Conservation (phyloP, 1,284 basidiomycete species). For the Mycena sp. region DNA sequence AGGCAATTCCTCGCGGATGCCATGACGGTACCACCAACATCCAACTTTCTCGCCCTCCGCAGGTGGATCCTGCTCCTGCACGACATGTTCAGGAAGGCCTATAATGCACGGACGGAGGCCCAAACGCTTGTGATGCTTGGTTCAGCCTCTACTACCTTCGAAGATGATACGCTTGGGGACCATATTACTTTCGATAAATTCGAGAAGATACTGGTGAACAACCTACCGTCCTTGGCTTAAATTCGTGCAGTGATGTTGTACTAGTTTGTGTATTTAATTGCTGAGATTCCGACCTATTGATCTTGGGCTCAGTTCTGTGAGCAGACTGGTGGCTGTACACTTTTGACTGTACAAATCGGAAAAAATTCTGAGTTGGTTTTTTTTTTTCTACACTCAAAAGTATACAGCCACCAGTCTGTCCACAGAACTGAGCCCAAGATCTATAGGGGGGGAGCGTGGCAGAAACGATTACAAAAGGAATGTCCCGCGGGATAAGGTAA, state of each 20-base stretch:
- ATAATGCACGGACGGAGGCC: not conserved
- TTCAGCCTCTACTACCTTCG: not conserved
- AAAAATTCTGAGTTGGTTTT: too few relatives aligned
- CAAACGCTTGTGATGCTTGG: not conserved
- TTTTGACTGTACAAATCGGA: too few relatives aligned
- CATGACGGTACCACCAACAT: not conserved
- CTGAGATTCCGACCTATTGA: too few relatives aligned
- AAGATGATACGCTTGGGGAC: constrained; percentile 6
- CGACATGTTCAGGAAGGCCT: not conserved
- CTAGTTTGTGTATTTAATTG: not conserved
- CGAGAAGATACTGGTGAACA: constrained; percentile 2
- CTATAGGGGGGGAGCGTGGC: too few relatives aligned
- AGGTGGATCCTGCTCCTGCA: not conserved
- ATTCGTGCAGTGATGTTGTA: not conserved
- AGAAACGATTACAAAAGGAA: too few relatives aligned
- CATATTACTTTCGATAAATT: constrained; percentile 14
- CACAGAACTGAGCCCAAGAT: too few relatives aligned
- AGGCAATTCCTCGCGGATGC: not conserved
- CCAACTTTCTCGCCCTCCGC: not conserved
- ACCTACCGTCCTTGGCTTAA: constrained; percentile 4
- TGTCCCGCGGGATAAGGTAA: too few relatives aligned
- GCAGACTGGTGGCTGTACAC: too few relatives aligned
- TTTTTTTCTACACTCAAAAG: too few relatives aligned
- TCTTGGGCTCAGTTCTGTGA: too few relatives aligned
- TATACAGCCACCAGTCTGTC: too few relatives aligned